A percentile compares a stretch with the other conserved stretches of the same genome.
Evolutionary conservation across 306 rosid genomes (phyloP).

Genomic region (Trifolium dubium): DNA sequence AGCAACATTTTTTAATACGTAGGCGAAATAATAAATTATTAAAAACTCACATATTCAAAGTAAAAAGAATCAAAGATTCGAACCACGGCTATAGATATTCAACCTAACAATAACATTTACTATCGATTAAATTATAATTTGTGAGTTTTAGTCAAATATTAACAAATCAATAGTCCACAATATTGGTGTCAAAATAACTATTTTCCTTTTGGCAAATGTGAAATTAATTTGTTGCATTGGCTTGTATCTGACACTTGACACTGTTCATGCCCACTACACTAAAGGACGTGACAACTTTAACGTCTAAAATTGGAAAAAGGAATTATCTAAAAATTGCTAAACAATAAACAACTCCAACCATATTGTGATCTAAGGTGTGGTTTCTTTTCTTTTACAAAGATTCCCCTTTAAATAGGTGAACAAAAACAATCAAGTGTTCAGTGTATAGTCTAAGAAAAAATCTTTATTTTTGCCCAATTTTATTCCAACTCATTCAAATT

Average conservation of each 20-base stretch:
- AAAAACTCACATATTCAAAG: too few relatives aligned
- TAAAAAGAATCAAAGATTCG: too few relatives aligned
- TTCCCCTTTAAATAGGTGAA: constrained; percentile 24
- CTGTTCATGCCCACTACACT: constrained; percentile 41
- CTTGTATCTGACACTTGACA: constrained; percentile 42
- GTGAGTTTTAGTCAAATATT: not conserved
- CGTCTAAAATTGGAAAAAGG: constrained; percentile 39
- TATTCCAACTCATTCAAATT: not conserved
- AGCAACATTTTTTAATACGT: too few relatives aligned
- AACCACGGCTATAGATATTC: too few relatives aligned
- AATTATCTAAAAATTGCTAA: constrained; percentile 40
- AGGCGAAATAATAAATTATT: too few relatives aligned
- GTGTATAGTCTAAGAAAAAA: constrained; percentile 3
- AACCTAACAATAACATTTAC: too few relatives aligned
- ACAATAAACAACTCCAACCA: constrained; percentile 42
- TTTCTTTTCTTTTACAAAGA: constrained; percentile 36
- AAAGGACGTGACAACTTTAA: constrained; percentile 33
- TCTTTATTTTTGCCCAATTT: constrained; percentile 7
- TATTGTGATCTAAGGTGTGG: constrained; percentile 30
- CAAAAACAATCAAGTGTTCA: constrained; percentile 7
- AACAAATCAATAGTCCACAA: not conserved
- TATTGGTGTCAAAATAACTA: not conserved
- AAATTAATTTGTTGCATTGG: constrained; percentile 30
- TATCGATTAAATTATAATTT: too few relatives aligned
- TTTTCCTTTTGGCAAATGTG: not conserved